Evolutionary conservation across 768 basidiomycete species (phyloP).

Genomic region (Suillus americanus): DNA sequence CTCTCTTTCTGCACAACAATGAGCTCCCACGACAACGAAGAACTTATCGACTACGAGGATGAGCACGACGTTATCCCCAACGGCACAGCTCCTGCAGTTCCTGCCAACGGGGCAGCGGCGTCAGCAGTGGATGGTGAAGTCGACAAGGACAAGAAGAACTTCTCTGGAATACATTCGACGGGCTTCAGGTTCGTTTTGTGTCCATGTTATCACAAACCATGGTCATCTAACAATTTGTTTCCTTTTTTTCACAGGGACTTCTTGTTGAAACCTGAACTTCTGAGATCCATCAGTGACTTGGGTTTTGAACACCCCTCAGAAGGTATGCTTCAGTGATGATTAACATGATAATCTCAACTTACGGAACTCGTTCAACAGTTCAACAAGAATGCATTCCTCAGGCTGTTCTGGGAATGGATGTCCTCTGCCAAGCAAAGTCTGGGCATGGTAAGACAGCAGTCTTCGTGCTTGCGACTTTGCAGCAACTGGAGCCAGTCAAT

Average conservation of each 20-base stretch:
- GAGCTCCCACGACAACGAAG: constrained; percentile 86
- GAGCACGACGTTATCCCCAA: constrained; percentile 77
- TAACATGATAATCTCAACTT: constrained; percentile 1
- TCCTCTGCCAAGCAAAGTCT: constrained; percentile 98
- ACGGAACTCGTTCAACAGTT: constrained; percentile 47
- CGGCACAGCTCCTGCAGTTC: constrained; percentile 45
- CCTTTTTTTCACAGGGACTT: constrained; percentile 70
- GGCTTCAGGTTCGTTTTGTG: constrained; percentile 79
- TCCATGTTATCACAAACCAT: neutral
- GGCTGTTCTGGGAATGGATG: constrained; percentile 99
- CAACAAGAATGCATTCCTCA: constrained; percentile 99
- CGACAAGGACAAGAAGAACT: constrained; percentile 94
- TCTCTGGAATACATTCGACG: constrained; percentile 99
- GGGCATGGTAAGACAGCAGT: constrained; percentile 99
- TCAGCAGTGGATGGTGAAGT: constrained; percentile 49
- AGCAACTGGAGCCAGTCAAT: constrained; percentile 97
- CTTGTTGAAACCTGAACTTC: constrained; percentile 93
- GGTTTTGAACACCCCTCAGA: constrained; percentile 99
- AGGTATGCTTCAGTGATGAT: constrained; percentile 50
- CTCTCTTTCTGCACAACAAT: constrained; percentile 41
- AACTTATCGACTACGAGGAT: constrained; percentile 94
- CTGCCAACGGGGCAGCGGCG: constrained; percentile 48
- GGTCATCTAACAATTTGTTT: neutral
- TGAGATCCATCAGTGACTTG: constrained; percentile 97
- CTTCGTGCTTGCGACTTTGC: constrained; percentile 95